phyloP scores from a whole-genome alignment of 352 stramenopile species.

The Phytophthora fragariae region DNA sequence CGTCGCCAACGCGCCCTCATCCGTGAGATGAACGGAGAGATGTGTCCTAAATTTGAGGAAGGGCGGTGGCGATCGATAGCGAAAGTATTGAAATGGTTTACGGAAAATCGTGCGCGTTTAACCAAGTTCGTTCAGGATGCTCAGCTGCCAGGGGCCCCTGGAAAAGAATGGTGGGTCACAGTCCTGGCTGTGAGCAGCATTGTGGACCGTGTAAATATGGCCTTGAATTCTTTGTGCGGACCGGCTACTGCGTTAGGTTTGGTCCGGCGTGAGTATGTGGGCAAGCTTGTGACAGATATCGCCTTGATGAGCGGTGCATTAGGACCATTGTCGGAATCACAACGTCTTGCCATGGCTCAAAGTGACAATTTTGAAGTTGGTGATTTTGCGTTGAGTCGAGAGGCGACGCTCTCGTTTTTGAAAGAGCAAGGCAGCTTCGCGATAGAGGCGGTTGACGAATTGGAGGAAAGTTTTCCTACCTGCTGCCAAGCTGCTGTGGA shows the following conservation, averaged over 20 bases:
- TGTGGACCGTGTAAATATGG: slow-evolving; percentile 35
- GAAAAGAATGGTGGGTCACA: slow-evolving; percentile 43
- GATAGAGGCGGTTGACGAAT: slow-evolving; percentile 29
- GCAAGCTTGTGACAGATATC: slow-evolving; percentile 40
- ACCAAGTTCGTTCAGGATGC: slow-evolving; percentile 26
- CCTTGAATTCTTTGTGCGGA: slow-evolving; percentile 15
- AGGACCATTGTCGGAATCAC: slow-evolving; percentile 25
- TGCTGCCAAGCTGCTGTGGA: slow-evolving; percentile 34
- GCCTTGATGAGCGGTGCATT: slow-evolving; percentile 28
- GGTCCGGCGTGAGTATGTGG: slow-evolving; percentile 18
- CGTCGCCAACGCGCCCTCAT: slow-evolving; percentile 33
- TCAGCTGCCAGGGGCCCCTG: slow-evolving; percentile 18
- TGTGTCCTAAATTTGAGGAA: slow-evolving; percentile 40
- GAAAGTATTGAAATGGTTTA: slow-evolving; percentile 31
- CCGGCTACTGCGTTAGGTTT: not conserved
- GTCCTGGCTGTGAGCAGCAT: slow-evolving; percentile 35
- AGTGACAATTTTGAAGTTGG: slow-evolving; percentile 26
- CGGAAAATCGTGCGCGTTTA: slow-evolving; percentile 24
- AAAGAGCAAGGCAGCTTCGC: slow-evolving; percentile 45
- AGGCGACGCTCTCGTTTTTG: slow-evolving; percentile 30
- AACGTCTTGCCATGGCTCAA: slow-evolving; percentile 14
- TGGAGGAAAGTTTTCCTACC: slow-evolving; percentile 21
- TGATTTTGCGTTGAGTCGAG: slow-evolving; percentile 27
- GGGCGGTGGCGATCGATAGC: slow-evolving; percentile 35
- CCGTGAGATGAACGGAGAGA: slow-evolving; percentile 33